Evolutionary conservation across 2,329 filamentous ascomycete genomes (phyloP), one percentile per base, ranked within the genome.

Genomic region (Grosmannia clavigera): DNA sequence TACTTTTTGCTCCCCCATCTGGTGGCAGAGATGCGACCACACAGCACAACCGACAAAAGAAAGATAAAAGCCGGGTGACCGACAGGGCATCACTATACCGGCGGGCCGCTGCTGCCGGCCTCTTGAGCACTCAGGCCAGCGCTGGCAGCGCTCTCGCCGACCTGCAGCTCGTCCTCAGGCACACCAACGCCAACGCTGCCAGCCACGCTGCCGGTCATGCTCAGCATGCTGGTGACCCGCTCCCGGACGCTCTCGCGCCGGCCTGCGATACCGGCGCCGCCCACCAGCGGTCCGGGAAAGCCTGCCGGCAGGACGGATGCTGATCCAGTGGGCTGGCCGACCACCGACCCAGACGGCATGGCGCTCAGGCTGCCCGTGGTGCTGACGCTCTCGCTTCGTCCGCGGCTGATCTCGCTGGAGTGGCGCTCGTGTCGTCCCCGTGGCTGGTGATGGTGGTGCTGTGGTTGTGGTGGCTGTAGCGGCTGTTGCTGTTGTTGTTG

Each of bases 111-210:
- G 43, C 19, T 22, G 48, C 7, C 14, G 16, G 31, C 14, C 40
- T 53, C 38, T 12, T 43, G 12, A 19, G 16, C 62, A 2, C 60
- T 61, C 53, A 74, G 60, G 0, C 74, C 73, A 0, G 73, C 70
- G 65, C 79, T 83, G 1, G 81, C 79, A 0, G 82, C 82, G 63
- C 82, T 85, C 72, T 85, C 82, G 1, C 82, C 82, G 33, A 85
- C 81, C 58, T 76, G 75, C 52, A 85, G 70, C 67, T 83, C 81
- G 55, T 84, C 81, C 52, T 84, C 82, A 0, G 81, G 77, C 3
- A 83, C 81, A 2, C 81, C 81, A 0, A 82, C 75, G 5, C 72
- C 79, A 2, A 78, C 69, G 61, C 74, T 78, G 27, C 74, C 72
- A 1, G 72, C 64, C 5, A 75, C 67, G 61, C 78, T 81, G 27